Percentiles rank a stretch among this genome's conserved stretches.
Conservation (phyloP, 441 rosid genomes). For the Codiaeum variegatum region DNA sequence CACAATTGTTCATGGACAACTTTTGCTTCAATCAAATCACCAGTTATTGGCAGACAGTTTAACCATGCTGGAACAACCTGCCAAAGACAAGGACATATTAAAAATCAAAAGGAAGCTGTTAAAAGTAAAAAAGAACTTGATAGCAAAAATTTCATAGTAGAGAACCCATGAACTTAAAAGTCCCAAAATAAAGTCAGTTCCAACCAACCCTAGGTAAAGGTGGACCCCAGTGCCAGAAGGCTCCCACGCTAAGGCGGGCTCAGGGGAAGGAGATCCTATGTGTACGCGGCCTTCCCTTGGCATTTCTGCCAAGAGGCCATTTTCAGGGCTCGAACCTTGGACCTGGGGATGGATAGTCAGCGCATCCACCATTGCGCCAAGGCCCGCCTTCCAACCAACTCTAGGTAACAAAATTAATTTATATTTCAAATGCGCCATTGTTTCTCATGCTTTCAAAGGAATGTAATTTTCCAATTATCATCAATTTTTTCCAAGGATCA, state of each 20-base stretch:
- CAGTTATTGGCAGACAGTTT: constrained; percentile 88
- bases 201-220: too few species aligned
- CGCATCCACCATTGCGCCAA: too few species aligned
- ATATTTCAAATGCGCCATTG: not conserved
- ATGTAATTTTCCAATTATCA: not conserved
- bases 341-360: too few species aligned
- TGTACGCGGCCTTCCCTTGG: too few species aligned
- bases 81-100: not conserved
- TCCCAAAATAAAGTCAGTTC: not conserved
- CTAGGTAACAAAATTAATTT: not conserved
- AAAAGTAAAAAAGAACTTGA: not conserved
- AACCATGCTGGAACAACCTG: constrained; percentile 98
- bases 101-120: not conserved
- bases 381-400: too few species aligned
- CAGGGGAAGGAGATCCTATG: too few species aligned
- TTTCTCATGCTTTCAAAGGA: not conserved
- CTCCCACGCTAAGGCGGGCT: too few species aligned
- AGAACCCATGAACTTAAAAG: not conserved
- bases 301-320: too few species aligned
- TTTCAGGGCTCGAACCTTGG: too few species aligned
- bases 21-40: constrained; percentile 96
- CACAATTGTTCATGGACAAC: constrained; percentile 96
- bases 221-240: too few species aligned
- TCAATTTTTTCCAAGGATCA: not conserved
- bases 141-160: not conserved